A percentile compares a stretch with the other conserved stretches of the same genome.
These are phyloP conservation scores for Rugonectria rugulosa DNA, from an alignment of 2,329 filamentous ascomycete species.

Conservation along the genomic window DNA sequence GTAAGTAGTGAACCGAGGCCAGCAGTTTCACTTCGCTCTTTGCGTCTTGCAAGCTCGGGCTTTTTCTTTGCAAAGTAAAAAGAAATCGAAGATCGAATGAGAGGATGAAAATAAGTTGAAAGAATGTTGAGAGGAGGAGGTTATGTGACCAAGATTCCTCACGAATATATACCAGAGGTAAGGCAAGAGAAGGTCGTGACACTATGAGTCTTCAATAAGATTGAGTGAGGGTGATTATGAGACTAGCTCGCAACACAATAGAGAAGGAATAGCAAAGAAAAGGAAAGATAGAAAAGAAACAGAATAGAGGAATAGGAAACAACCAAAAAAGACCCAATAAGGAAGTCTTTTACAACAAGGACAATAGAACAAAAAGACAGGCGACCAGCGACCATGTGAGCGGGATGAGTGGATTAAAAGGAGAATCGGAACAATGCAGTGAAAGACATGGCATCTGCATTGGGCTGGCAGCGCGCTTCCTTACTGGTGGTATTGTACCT, in stretches of 20 bases:
- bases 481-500: slow-evolving; percentile 34
- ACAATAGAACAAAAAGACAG: slow-evolving; percentile 40
- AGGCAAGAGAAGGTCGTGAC: slow-evolving; percentile 20
- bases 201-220: slow-evolving; percentile 26
- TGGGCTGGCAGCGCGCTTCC: slow-evolving; percentile 9
- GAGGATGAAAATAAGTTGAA: slow-evolving; percentile 10
- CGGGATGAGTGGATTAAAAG: slow-evolving; percentile 37
- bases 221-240: slow-evolving; percentile 38
- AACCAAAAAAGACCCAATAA: slow-evolving; percentile 29
- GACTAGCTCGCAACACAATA: slow-evolving; percentile 37
- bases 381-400: slow-evolving; percentile 33
- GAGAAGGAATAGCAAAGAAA: slow-evolving; percentile 29
- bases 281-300: slow-evolving; percentile 25
- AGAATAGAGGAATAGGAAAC: slow-evolving; percentile 33
- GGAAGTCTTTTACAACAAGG: slow-evolving; percentile 37
- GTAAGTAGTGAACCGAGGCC: slow-evolving; percentile 39
- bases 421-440: slow-evolving; percentile 34
- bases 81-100: not conserved
- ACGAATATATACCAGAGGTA: slow-evolving; percentile 31
- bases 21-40: slow-evolving; percentile 38
- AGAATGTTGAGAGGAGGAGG: slow-evolving; percentile 36
- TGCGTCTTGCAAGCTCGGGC: slow-evolving; percentile 28
- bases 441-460: slow-evolving; percentile 23
- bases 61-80: slow-evolving; percentile 23
- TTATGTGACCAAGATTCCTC: slow-evolving; percentile 44